These are phyloP conservation scores for Acanthamoeba triangularis DNA, from an alignment of 208 protist species.

Conservation along the genomic window DNA sequence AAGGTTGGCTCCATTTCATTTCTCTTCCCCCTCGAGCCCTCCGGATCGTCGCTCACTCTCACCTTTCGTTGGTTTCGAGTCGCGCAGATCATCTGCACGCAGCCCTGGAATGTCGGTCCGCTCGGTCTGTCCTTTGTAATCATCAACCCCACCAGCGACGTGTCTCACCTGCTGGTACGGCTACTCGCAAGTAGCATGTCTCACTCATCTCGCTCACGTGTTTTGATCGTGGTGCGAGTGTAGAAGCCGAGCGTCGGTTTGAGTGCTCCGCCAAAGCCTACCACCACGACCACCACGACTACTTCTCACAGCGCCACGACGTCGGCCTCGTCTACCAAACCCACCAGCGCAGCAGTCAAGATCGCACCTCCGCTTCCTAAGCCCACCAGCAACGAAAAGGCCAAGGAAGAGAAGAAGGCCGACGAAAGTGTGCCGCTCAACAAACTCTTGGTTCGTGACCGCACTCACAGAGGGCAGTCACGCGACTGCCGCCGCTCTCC, in stretches of 20 bases:
- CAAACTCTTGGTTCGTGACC: neutral
- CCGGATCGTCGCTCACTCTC: neutral
- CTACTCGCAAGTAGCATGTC: no score
- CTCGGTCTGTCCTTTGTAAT: slow-evolving; percentile 33
- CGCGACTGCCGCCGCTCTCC: neutral
- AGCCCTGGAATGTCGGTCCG: slow-evolving; percentile 61
- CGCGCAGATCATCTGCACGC: slow-evolving; percentile 25
- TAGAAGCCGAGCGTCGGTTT: neutral
- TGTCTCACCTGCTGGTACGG: slow-evolving; percentile 44
- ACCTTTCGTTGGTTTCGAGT: no score
- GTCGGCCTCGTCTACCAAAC: neutral
- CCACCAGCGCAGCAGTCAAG: neutral
- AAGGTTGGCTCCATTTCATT: slow-evolving; percentile 7
- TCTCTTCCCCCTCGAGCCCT: neutral
- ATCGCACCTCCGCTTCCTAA: neutral
- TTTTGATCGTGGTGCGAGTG: neutral
- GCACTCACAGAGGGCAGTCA: no score
- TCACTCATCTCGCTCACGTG: neutral
- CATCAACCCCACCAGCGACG: slow-evolving; percentile 27
- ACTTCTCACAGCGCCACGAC: neutral
- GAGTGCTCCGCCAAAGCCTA: neutral
- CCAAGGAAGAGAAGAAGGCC: neutral
- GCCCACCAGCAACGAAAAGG: neutral
- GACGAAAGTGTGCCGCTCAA: neutral
- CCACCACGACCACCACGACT: neutral